phyloP scores from a whole-genome alignment of 768 basidiomycete genomes.

The Suillus ampliporus region DNA sequence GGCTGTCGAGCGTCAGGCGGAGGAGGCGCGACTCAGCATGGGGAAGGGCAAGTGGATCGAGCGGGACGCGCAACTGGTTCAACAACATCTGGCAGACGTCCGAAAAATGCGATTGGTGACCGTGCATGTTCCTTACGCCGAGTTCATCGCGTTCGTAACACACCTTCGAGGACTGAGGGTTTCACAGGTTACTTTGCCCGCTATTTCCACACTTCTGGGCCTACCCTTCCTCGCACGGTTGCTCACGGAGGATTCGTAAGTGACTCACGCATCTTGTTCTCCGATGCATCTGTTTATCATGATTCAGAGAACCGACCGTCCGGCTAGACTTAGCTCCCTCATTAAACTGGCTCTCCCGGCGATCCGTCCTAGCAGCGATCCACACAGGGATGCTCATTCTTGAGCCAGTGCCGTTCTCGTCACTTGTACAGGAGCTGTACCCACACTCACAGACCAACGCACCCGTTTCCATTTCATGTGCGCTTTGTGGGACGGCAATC shows the following conservation, averaged over 20 bases:
- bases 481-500: conserved; percentile 71
- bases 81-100: conserved; percentile 23
- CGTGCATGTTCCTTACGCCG: conserved; percentile 77
- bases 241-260: conserved; percentile 84
- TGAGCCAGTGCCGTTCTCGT: conserved; percentile 76
- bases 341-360: conserved; percentile 91
- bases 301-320: conserved; percentile 84
- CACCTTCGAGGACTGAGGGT: conserved; percentile 75
- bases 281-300: conserved; percentile 16
- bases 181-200: conserved; percentile 63
- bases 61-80: conserved; percentile 34
- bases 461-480: conserved; percentile 64
- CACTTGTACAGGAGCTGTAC: conserved; percentile 62
- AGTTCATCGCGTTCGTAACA: conserved; percentile 77
- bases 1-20: conserved; percentile 55
- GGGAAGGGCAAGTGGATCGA: conserved; percentile 76
- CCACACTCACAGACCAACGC: conserved; percentile 49
- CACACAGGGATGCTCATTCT: conserved; percentile 86
- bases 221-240: conserved; percentile 82
- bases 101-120: conserved; percentile 56
- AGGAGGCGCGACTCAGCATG: conserved; percentile 55
- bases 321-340: conserved; percentile 94
- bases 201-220: conserved; percentile 73
- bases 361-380: conserved; percentile 83
- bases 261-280: conserved; percentile 28